Evolutionary conservation across 106 monocot species (phyloP), one percentile per base, ranked within the genome.

Genomic region (Iris macrosiphon): DNA sequence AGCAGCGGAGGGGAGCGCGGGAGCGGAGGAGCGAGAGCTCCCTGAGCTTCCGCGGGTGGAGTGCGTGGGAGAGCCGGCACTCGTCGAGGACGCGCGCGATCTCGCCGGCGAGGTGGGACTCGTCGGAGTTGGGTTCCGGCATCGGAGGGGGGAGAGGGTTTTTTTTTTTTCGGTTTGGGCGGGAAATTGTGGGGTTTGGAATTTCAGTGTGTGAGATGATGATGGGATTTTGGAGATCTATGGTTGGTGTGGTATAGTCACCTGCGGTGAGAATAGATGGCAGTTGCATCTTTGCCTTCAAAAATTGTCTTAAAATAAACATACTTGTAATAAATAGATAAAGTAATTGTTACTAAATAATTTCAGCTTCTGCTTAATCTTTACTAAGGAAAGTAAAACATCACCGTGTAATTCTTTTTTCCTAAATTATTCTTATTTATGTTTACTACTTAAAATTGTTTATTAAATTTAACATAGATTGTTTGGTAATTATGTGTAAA

Each of bases 61-160:
- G 55, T 7, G 95, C 84, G 27, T 68, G 79, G 43, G 95, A 89
- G 37, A 66, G 82, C 12, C 75, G 65, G 56, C 82, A 89, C 45
- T 95, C 89, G 76, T 95, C 76, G 0, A 95, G 74, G 33, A 85
- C 55, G 13, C 68, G 63, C 4, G 78, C 81, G 62, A 91, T 72
- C 42, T 81, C 46, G 12, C 70, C 10, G 7, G 71, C 57, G 17
- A 87, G 60, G 40, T 18, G 45, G 9, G 33, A 10, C 13, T 47
- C 24, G 41, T 15, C 57, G 41, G 57, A 17, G 57, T 4, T 27
- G 57, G 26, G 7, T 14, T 58, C 41, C 27, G 57, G 27, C 57
- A 58, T 53, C 31, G 28, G 29, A 15, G 15, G 3, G 49, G 16
- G 29, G 6, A 22, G 0, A 29, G 49, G 49, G 8, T 5, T 28